Conservation (phyloP, 139 green algal species). For the Gonium pectorale region DNA sequence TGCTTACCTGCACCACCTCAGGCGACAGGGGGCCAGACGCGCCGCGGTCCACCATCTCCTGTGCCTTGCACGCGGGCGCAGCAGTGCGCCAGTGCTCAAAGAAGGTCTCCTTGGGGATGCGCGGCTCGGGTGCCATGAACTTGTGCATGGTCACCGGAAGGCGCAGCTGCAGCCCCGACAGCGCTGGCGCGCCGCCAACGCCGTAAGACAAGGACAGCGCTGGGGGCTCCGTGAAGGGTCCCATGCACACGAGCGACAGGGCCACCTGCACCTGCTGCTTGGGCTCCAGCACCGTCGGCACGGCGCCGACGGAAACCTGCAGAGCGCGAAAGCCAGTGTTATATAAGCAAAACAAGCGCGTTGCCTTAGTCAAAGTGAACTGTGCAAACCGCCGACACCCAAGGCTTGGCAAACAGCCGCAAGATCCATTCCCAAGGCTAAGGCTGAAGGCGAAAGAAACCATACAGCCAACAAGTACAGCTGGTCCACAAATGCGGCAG, state of each 20-base stretch:
- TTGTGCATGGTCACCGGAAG: slow-evolving; percentile 77
- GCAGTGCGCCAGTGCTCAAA: slow-evolving; percentile 81
- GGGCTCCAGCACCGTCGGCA: slow-evolving; percentile 52
- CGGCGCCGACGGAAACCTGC: slow-evolving; percentile 20
- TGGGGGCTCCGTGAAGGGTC: slow-evolving; percentile 45
- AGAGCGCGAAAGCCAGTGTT: too few relatives aligned
- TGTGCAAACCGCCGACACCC: too few relatives aligned
- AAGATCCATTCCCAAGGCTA: too few relatives aligned
- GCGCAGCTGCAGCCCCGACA: slow-evolving; percentile 61
- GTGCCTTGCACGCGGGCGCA: slow-evolving; percentile 52
- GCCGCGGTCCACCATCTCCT: slow-evolving; percentile 66
- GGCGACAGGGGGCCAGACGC: slow-evolving; percentile 17
- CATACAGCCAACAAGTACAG: too few relatives aligned
- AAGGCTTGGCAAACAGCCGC: too few relatives aligned
- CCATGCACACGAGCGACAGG: slow-evolving; percentile 64
- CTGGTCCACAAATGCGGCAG: too few relatives aligned
- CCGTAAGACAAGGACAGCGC: slow-evolving; percentile 55
- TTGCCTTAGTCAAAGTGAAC: too few relatives aligned
- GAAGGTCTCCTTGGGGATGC: slow-evolving; percentile 78
- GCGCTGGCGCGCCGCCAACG: slow-evolving; percentile 40
- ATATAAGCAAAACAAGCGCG: too few relatives aligned
- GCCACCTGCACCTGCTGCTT: slow-evolving; percentile 77
- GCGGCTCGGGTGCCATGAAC: slow-evolving; percentile 76
- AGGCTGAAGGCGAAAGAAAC: too few relatives aligned
- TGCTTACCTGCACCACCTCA: slow-evolving; percentile 32